Evolutionary conservation across 2,329 filamentous ascomycete species (phyloP).

Genomic region (Trematosphaeria pertusa): DNA sequence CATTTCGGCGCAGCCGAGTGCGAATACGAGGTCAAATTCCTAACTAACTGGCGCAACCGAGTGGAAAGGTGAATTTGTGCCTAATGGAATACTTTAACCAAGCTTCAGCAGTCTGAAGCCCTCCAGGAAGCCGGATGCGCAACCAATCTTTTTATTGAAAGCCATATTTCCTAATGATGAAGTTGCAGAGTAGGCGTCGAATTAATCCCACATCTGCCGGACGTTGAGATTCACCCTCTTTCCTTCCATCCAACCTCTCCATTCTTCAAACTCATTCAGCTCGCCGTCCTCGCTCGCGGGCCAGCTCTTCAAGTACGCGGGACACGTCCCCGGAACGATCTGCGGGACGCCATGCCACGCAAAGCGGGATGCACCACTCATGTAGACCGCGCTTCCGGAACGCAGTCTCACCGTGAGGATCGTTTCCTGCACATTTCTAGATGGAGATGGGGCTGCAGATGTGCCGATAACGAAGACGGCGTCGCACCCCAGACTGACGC

Average conservation of each 20-base stretch:
- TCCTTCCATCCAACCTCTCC: slow-evolving; percentile 85
- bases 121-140: too few relatives aligned
- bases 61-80: too few relatives aligned
- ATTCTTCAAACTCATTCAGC: slow-evolving; percentile 63
- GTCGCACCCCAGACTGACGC: slow-evolving; percentile 88
- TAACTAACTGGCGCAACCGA: too few relatives aligned
- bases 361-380: slow-evolving; percentile 81
- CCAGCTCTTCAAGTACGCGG: slow-evolving; percentile 76
- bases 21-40: too few relatives aligned
- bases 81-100: too few relatives aligned
- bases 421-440: slow-evolving; percentile 19
- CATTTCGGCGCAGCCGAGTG: too few relatives aligned
- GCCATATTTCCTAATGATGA: too few relatives aligned
- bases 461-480: slow-evolving; percentile 82
- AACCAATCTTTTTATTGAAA: too few relatives aligned
- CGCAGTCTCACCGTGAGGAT: slow-evolving; percentile 57
- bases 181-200: too few relatives aligned
- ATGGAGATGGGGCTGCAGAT: background rate
- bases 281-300: slow-evolving; percentile 59
- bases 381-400: slow-evolving; percentile 90
- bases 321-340: slow-evolving; percentile 80
- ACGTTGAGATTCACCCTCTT: slow-evolving; percentile 95
- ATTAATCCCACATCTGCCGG: slow-evolving; percentile 77
- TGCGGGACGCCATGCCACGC: slow-evolving; percentile 97
- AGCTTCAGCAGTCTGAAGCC: too few relatives aligned